phyloP scores from a whole-genome alignment of 140 eudicot species.

The Stevia rebaudiana region DNA sequence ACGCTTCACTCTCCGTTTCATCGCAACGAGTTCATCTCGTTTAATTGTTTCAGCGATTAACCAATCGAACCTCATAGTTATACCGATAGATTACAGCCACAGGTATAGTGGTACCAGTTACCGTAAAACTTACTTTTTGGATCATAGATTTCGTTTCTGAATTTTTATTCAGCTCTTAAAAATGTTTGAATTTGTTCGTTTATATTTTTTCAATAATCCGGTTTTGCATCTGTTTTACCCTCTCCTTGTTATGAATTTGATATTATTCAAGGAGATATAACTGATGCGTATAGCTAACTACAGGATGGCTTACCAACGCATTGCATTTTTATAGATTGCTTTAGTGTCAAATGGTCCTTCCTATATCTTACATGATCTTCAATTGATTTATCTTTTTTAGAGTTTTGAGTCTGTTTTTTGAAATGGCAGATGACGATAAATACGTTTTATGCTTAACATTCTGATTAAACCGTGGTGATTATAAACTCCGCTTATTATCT shows the following conservation, averaged over 20 bases:
- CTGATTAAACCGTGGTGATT: constrained; percentile 54
- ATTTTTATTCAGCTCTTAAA: neutral
- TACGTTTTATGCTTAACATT: constrained; percentile 66
- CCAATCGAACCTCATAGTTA: no score
- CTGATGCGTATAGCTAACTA: constrained; percentile 54
- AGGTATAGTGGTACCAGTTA: neutral
- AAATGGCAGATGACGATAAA: constrained; percentile 43
- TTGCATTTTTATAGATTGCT: constrained; percentile 50
- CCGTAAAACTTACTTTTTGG: neutral
- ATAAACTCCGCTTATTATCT: constrained; percentile 76
- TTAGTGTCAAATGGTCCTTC: constrained; percentile 83
- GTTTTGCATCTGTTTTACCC: constrained; percentile 73
- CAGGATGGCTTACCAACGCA: constrained; percentile 89
- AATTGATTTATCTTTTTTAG: neutral
- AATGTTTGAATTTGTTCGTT: neutral
- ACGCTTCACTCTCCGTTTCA: neutral
- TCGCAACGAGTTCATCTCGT: neutral
- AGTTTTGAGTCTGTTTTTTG: no score
- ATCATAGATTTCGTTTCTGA: neutral
- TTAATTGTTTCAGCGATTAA: neutral
- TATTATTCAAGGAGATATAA: constrained; percentile 54
- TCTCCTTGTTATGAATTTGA: constrained; percentile 38
- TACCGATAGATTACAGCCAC: no score
- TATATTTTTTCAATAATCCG: neutral
- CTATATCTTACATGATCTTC: neutral